Percentiles rank a stretch among this genome's conserved stretches.
These are phyloP conservation scores for Solanum chilense DNA, from an alignment of 257 asterid species.

Conservation along the genomic window DNA sequence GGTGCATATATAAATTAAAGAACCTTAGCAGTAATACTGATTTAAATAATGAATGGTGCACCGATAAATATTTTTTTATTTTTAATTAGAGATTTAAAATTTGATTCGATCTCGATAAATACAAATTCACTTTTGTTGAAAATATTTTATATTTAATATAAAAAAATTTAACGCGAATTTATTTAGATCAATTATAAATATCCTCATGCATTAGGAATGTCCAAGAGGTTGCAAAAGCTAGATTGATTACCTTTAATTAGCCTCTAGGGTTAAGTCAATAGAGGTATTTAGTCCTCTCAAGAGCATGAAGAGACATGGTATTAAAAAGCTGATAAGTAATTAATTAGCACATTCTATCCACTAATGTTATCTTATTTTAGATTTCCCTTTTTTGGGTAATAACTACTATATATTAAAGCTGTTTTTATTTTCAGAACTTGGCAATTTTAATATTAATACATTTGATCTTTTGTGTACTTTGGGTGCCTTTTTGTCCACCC, in stretches of 20 bases:
- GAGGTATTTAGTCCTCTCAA: neutral
- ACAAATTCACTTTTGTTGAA: fast-evolving
- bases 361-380: slow-evolving; percentile 1
- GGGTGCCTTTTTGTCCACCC: slow-evolving; percentile 8
- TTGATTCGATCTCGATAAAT: neutral
- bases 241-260: neutral
- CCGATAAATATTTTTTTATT: neutral
- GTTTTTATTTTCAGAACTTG: neutral
- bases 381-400: neutral
- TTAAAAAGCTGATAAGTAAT: neutral
- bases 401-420: slow-evolving; percentile 1
- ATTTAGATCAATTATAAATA: too few species aligned
- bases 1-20: neutral
- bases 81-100: neutral
- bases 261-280: neutral
- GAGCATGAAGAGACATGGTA: slow-evolving; percentile 5
- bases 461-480: neutral
- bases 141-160: neutral
- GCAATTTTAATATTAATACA: neutral
- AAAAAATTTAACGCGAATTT: neutral
- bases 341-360: slow-evolving; percentile 30
- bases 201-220: neutral
- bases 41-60: neutral
- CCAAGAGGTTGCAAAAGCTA: neutral
- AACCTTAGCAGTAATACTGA: neutral